These are phyloP conservation scores for Marvania coccoides DNA, from an alignment of 139 green algal genomes.

Conservation along the genomic window DNA sequence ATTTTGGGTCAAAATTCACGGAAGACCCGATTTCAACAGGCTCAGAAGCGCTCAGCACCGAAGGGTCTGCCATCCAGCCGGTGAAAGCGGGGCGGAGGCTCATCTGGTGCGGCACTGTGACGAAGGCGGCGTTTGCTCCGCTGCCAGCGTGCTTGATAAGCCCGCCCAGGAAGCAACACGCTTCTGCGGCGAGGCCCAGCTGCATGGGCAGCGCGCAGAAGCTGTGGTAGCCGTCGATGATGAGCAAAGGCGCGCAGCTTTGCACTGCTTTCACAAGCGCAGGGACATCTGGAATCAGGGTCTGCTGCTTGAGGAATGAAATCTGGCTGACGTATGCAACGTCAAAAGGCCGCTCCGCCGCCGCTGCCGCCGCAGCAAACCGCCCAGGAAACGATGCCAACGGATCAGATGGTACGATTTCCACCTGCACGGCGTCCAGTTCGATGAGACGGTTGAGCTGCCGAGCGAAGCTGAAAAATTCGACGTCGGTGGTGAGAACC, in stretches of 20 bases:
- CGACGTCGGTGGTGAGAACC: slow-evolving; percentile 2
- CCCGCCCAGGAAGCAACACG: slow-evolving; percentile 16
- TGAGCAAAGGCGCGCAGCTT: neutral
- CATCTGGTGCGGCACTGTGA: neutral
- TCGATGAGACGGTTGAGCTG: slow-evolving; percentile 17
- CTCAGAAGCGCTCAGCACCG: neutral
- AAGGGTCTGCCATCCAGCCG: slow-evolving; percentile 20
- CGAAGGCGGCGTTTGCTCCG: slow-evolving; percentile 19
- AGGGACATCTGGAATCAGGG: slow-evolving; percentile 4
- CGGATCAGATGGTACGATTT: slow-evolving; percentile 11
- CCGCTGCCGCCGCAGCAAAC: neutral
- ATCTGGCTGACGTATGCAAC: slow-evolving; percentile 9
- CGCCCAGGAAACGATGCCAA: slow-evolving; percentile 1
- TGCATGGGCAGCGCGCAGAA: slow-evolving; percentile 13
- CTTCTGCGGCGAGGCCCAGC: neutral
- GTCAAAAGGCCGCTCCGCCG: neutral
- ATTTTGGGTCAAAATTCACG: slow-evolving; percentile 3
- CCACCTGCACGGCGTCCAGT: neutral
- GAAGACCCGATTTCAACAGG: slow-evolving; percentile 1
- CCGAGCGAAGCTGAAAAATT: slow-evolving; percentile 14
- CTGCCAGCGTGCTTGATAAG: slow-evolving; percentile 25
- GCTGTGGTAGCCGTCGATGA: slow-evolving; percentile 20
- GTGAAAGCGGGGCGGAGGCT: slow-evolving; percentile 3
- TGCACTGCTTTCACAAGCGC: slow-evolving; percentile 5
- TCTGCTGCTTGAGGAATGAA: slow-evolving; percentile 9